Conservation (phyloP, 108 stramenopile species). For the Discostella pseudostelligera region DNA sequence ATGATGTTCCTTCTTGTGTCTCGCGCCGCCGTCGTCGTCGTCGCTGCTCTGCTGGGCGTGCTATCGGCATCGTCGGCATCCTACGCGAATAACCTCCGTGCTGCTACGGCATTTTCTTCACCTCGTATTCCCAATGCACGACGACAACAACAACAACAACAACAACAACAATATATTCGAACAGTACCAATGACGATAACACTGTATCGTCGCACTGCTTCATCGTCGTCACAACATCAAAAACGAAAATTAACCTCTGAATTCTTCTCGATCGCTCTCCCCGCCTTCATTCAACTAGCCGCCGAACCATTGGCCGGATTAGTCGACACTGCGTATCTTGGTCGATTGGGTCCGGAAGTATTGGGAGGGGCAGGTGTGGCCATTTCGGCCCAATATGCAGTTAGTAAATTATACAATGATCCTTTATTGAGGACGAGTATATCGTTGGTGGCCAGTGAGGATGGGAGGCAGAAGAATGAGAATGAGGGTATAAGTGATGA, state of each 20-base stretch:
- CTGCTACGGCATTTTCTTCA: too few relatives aligned
- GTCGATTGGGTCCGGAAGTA: conserved; percentile 79
- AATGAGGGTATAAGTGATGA: conserved; percentile 2
- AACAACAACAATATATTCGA: too few relatives aligned
- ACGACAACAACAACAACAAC: neutral
- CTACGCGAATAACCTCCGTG: too few relatives aligned
- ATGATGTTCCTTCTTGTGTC: too few relatives aligned
- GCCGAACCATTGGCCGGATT: conserved; percentile 92
- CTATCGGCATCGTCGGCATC: too few relatives aligned
- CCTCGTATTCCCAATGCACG: too few relatives aligned
- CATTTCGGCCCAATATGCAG: conserved; percentile 88
- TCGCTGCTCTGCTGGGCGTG: too few relatives aligned
- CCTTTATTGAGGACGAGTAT: conserved; percentile 87
- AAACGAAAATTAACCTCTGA: conserved; percentile 65
- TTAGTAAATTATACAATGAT: conserved; percentile 91
- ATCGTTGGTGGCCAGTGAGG: conserved; percentile 84
- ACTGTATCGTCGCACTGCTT: too few relatives aligned
- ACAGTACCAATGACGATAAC: too few relatives aligned
- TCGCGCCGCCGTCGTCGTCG: too few relatives aligned
- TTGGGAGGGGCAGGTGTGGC: conserved; percentile 92
- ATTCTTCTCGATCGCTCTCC: conserved; percentile 82
- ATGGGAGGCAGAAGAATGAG: conserved; percentile 55
- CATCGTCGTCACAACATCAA: neutral
- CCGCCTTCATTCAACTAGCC: conserved; percentile 87
- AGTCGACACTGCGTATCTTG: conserved; percentile 88